Base-by-base conservation (phyloP, 768 basidiomycete species). In the Lactarius trivialis region DNA sequence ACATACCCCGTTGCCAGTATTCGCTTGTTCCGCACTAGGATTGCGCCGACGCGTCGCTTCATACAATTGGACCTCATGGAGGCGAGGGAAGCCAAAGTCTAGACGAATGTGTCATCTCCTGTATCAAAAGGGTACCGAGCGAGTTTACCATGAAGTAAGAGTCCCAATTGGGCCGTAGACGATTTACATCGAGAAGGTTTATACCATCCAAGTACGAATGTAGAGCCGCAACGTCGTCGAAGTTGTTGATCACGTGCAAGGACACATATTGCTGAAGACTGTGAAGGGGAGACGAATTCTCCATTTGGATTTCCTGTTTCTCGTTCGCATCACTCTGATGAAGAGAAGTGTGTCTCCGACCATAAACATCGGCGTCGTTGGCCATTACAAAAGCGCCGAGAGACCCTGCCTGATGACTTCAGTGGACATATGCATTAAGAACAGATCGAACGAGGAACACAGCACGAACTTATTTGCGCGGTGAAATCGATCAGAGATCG, bases 11-110 rank as follows among this genome's bases (percentile, higher is more conserved):
- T 90, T 33, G 89, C 81, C 24, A 93, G 76, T 28, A 93, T 82
- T 32, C 90, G 83, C 65, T 88, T 85, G 60, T 90, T 86, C 0
- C 91, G 84, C 33, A 98, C 95, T 32, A 99, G 77, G 21, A 99
- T 85, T 0, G 95, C 95, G 8, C 97, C 97, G 0, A 99, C 97
- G 2, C 97, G 82, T 8, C 95, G 83, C 72, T 98, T 97, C 94
- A 98, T 97, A 72, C 95, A 97, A 70, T 97, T 97, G 4, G 93
- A 94, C 36, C 93, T 79, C 62, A 83, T 85, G 15, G 94, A 92
- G 17, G 94, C 94, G 39, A 98, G 81, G 19, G 88, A 88, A 15
- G 96, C 95, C 34, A 98, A 79, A 4, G 89, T 93, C 91, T 93
- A 68, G 8, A 60, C 11, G 53, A 52, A 30, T 59, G 56, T 37